Evolutionary conservation across 148 eudicot species (phyloP), one percentile per base, ranked within the genome.

Genomic region (Chenopodium quinoa): DNA sequence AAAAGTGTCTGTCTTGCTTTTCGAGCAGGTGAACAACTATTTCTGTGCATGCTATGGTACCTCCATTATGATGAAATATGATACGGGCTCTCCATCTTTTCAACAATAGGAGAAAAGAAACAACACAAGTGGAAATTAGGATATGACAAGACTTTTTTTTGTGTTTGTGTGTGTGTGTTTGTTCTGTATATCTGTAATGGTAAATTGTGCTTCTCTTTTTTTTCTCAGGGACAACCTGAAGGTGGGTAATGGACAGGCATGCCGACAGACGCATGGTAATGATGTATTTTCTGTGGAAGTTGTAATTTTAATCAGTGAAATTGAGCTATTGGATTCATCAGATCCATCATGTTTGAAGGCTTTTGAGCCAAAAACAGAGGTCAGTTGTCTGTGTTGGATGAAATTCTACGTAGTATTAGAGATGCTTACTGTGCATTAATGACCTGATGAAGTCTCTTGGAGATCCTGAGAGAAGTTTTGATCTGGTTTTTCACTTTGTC

Each of bases 281-380:
- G 85, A 75, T 74, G 83, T 76, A 56, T 75, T 86, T 76, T 71
- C 86, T 58, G 85, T 89, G 81, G 99, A 96, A 88, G 97, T 87
- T 50, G 95, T 92, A 37, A 84, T 94, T 46, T 81, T 96, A 23
- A 89, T 91, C 78, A 93, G 91, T 64, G 90, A 90, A 75, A 92
- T 88, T 71, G 90, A 90, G 79, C 64, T 56, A 78, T 75, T 88
- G 82, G 86, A 79, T 48, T 78, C 88, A 67, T 29, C 87, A 20
- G 64, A 70, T 81, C 68, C 90, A 54, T 87, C 89, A 81, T 93
- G 99, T 87, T 78, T 75, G 86, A 88, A 89, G 87, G 81, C 86
- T 32, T 76, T 75, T 84, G 89, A 86, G 72, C 48, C 73, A 9
- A 91, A 80, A 83, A 93, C 99, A 81, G 93, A 96, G 98, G 99